These are phyloP conservation scores for Teratosphaeria nubilosa DNA, from an alignment of 2,329 filamentous ascomycete genomes.

Conservation along the genomic window DNA sequence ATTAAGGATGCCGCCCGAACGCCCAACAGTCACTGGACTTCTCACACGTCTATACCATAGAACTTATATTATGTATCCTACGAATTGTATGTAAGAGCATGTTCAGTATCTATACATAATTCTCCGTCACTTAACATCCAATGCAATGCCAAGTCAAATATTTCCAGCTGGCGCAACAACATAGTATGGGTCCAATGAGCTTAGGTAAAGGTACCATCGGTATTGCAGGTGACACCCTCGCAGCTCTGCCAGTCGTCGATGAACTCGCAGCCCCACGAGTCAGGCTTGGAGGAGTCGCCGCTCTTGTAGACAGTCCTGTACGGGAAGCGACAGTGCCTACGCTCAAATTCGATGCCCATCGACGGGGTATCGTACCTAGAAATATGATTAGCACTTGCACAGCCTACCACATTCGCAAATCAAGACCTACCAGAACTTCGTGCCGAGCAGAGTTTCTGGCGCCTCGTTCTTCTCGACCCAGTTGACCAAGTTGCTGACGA, in stretches of 20 bases:
- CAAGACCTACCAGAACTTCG: conserved; percentile 25
- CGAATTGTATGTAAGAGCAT: too few relatives aligned
- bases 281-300: conserved; percentile 25
- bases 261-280: conserved; percentile 27
- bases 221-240: conserved; percentile 6
- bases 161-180: too few relatives aligned
- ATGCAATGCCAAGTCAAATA: too few relatives aligned
- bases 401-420: conserved; percentile 32
- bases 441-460: conserved; percentile 28
- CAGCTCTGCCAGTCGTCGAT: conserved; percentile 22
- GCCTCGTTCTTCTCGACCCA: conserved; percentile 26
- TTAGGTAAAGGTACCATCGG: conserved; percentile 14
- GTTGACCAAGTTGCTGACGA: conserved; percentile 36
- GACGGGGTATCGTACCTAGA: conserved; percentile 29
- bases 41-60: too few relatives aligned
- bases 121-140: too few relatives aligned
- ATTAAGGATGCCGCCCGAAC: too few relatives aligned
- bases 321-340: conserved; percentile 35
- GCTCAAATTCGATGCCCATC: conserved; percentile 34
- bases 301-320: conserved; percentile 27
- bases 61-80: too few relatives aligned
- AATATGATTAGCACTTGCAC: conserved; percentile 17
- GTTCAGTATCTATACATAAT: too few relatives aligned
- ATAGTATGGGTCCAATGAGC: too few relatives aligned
- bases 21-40: too few relatives aligned